Percentiles rank a stretch among this genome's conserved stretches.
Conservation (phyloP, 2,329 filamentous ascomycete genomes). For the Arachnomyces sp. region DNA sequence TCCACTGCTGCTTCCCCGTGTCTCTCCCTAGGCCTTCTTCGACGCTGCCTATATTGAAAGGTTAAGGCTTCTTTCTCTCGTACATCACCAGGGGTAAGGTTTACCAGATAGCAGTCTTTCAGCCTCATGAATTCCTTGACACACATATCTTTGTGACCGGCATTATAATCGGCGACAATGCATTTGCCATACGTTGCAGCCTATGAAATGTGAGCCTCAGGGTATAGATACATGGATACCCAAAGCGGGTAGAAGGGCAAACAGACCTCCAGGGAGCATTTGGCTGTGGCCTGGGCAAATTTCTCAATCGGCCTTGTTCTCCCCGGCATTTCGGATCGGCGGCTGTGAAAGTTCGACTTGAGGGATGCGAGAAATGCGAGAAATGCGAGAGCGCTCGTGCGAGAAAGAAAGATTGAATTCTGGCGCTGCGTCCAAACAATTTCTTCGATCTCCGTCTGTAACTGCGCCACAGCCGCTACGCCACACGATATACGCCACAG, state of each 20-base stretch:
- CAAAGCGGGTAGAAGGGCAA: not conserved
- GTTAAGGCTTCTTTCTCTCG: not conserved
- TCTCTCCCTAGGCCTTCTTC: constrained; percentile 42
- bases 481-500: too few species aligned
- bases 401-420: too few species aligned
- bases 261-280: constrained; percentile 57
- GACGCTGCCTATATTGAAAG: constrained; percentile 39
- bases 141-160: constrained; percentile 86
- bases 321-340: constrained; percentile 36
- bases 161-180: constrained; percentile 80
- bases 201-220: constrained; percentile 41
- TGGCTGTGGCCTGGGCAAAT: constrained; percentile 55
- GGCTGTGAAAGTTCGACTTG: too few species aligned
- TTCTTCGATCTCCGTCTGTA: too few species aligned
- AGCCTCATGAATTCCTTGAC: constrained; percentile 71
- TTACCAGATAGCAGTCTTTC: constrained; percentile 83
- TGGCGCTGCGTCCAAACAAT: too few species aligned
- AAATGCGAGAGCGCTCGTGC: too few species aligned
- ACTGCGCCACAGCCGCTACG: too few species aligned
- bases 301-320: constrained; percentile 59
- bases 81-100: too few species aligned
- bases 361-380: too few species aligned
- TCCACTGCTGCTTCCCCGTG: too few species aligned
- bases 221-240: not conserved
- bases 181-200: constrained; percentile 83